Evolutionary conservation across 1,139 yeast species (phyloP).

Genomic region (Yamadazyma kanchanaburiensis): DNA sequence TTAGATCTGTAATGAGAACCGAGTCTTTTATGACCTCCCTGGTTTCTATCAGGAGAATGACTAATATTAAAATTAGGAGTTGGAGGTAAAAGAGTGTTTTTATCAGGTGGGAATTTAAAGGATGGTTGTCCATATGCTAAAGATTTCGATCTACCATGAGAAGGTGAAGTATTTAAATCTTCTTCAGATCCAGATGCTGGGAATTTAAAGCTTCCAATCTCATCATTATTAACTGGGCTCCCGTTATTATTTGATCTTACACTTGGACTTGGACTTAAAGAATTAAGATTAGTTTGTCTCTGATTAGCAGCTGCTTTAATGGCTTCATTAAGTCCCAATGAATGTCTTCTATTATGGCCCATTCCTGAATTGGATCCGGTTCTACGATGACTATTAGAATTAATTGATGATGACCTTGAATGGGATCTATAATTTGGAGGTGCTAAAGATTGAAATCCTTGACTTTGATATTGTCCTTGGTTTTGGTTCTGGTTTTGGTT

Average conservation of each 20-base stretch:
- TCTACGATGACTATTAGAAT: slow-evolving; percentile 27
- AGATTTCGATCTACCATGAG: slow-evolving; percentile 33
- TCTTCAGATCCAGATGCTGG: slow-evolving; percentile 22
- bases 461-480: slow-evolving; percentile 4
- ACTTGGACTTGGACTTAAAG: slow-evolving; percentile 35
- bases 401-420: slow-evolving; percentile 33
- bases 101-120: slow-evolving; percentile 43
- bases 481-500: too few relatives aligned
- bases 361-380: slow-evolving; percentile 32
- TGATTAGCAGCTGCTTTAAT: slow-evolving; percentile 89
- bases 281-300: slow-evolving; percentile 54
- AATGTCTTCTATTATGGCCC: slow-evolving; percentile 90
- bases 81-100: slow-evolving; percentile 37
- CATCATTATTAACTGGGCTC: slow-evolving; percentile 15
- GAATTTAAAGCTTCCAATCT: slow-evolving; percentile 30
- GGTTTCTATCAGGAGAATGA: slow-evolving; percentile 36
- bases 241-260: slow-evolving; percentile 2
- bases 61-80: slow-evolving; percentile 41
- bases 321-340: slow-evolving; percentile 92
- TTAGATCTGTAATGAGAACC: slow-evolving; percentile 55
- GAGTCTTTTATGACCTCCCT: slow-evolving; percentile 32
- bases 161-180: slow-evolving; percentile 16
- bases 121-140: slow-evolving; percentile 46
- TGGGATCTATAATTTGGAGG: slow-evolving; percentile 26
- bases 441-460: slow-evolving; percentile 11